Evolutionary conservation across 176 grass and related monocot genomes (phyloP).

Genomic region (Avena sativa): DNA sequence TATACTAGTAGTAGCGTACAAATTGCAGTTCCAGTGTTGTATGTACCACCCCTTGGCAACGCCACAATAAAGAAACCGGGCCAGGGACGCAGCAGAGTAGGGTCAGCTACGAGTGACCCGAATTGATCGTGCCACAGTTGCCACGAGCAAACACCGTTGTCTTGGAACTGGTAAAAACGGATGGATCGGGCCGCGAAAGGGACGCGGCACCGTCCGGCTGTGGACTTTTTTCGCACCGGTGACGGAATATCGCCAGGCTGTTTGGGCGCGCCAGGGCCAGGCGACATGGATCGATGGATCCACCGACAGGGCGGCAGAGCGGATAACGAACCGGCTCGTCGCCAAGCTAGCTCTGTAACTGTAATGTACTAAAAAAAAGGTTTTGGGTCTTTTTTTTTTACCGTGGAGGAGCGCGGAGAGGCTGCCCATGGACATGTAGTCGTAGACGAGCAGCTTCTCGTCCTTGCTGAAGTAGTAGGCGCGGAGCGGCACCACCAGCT

Average conservation of each 20-base stretch:
- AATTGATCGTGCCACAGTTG: slow-evolving; percentile 38
- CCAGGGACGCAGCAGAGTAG: not conserved
- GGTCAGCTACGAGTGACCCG: slow-evolving; percentile 12
- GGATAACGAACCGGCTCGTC: slow-evolving; percentile 37
- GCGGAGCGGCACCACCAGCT: slow-evolving; percentile 87
- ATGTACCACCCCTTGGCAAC: not conserved
- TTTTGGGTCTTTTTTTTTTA: slow-evolving; percentile 34
- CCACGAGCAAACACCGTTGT: not conserved
- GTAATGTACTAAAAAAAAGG: not conserved
- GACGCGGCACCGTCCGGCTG: not conserved
- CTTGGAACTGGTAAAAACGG: not conserved
- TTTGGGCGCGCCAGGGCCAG: not conserved
- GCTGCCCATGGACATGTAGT: slow-evolving; percentile 97
- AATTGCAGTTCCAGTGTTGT: slow-evolving; percentile 11
- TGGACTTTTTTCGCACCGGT: slow-evolving; percentile 30
- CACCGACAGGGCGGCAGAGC: slow-evolving; percentile 34
- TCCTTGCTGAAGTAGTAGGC: slow-evolving; percentile 97
- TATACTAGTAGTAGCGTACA: slow-evolving; percentile 1
- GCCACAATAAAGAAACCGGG: slow-evolving; percentile 22
- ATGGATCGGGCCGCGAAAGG: not conserved
- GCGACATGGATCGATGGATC: not conserved
- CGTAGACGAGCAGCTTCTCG: slow-evolving; percentile 98
- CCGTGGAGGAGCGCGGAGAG: slow-evolving; percentile 96
- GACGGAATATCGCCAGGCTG: slow-evolving; percentile 45
- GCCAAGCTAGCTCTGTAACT: not conserved